phyloP scores from a whole-genome alignment of 1,284 basidiomycete genomes.

The Puccinia novopanici region DNA sequence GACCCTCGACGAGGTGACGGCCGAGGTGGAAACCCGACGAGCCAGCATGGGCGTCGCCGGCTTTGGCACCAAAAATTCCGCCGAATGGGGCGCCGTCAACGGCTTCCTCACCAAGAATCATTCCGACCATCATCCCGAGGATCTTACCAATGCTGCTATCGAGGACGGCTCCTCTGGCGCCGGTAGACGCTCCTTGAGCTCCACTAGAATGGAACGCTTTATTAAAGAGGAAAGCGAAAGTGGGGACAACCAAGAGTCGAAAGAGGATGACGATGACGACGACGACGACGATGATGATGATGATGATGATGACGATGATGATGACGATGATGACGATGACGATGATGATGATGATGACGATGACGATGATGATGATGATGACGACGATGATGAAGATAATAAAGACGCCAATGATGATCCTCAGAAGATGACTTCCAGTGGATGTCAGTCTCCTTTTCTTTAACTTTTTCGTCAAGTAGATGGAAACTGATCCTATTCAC shows the following conservation, averaged over 20 bases:
- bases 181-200: slow-evolving; percentile 14
- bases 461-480: not conserved
- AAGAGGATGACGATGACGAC: slow-evolving; percentile 54
- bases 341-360: slow-evolving; percentile 55
- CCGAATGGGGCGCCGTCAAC: slow-evolving; percentile 56
- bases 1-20: slow-evolving; percentile 96
- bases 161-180: not conserved
- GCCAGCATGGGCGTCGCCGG: slow-evolving; percentile 60
- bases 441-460: slow-evolving; percentile 62
- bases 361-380: slow-evolving; percentile 56
- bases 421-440: slow-evolving; percentile 66
- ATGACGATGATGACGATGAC: slow-evolving; percentile 56
- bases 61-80: slow-evolving; percentile 53
- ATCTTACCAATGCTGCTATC: not conserved
- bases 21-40: slow-evolving; percentile 84
- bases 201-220: not conserved
- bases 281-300: slow-evolving; percentile 59
- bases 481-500: not conserved
- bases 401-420: slow-evolving; percentile 59
- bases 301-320: slow-evolving; percentile 59
- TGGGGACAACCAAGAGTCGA: not conserved
- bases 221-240: not conserved
- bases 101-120: slow-evolving; percentile 56
- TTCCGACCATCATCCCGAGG: slow-evolving; percentile 55
- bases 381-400: slow-evolving; percentile 53